Base-by-base conservation (phyloP, 768 basidiomycete species). In the Baorangia bicolor region DNA sequence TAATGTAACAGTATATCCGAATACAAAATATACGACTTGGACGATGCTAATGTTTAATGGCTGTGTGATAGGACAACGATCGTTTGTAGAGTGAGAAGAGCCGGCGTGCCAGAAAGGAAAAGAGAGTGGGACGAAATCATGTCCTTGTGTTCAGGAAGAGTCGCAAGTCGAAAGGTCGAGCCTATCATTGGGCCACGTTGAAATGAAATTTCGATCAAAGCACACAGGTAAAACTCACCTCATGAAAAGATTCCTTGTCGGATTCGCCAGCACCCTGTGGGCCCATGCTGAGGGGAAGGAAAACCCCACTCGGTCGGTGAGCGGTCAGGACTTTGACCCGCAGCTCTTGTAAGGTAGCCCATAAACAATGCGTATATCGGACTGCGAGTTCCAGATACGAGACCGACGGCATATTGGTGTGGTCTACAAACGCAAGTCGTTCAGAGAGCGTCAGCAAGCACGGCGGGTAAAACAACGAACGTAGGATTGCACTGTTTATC, bases 401-500 rank as follows among this genome's bases (percentile, higher is more conserved):
- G 25, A 86, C 74, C 0, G 82, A 68, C 18, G 82, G 79, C 43
- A 75, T 69, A 3, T 78, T 77, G 3, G 73, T 76, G 43, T 80
- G 74, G 64, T 82, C 88, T 90, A 45, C 25, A 53, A 45, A 35
- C 16, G 14, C 21, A 18, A 16, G 34, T 39, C 23, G 6, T 49
- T 69, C 50, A 58, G 45, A 49, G 10, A 12, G 27, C 23, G 8
- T 45, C 30, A 16, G 51, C 8, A 21, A 21, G 10, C 20, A 54
- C 35, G 1, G 4, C 5, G 13, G 2, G 37, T 9, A 3, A 52
- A 50, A 34, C 2, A 2, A 78, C 91, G 68, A 63, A 94, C 94
- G 76, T 13, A 97, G 72, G 44, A 97, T 89, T 16, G 94, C 94
- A 41, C 83, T 79, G 60, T 95, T 90, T 39, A 98, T 86, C 73